Evolutionary conservation across 768 basidiomycete species (phyloP), one percentile per base, ranked within the genome.

Genomic region (Symmetrospora coprosmae): DNA sequence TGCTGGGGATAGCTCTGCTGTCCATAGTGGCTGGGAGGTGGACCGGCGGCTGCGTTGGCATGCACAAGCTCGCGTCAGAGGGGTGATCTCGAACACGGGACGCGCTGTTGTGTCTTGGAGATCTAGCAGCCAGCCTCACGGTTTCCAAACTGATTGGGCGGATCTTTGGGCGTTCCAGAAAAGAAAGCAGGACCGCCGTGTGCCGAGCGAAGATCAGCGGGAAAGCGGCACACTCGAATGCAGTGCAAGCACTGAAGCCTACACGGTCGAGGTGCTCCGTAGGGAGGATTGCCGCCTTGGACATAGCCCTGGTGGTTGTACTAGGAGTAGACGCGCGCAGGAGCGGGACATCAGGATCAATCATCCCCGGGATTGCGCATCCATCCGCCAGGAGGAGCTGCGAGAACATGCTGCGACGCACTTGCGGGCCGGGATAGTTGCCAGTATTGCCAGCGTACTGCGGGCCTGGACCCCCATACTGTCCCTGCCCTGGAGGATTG

Each of bases 281-380:
- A 53, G 13, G 51, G 51, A 25, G 51, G 51, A 27, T 38, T 53
- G 2, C 43, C 55, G 30, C 23, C 40, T 27, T 30, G 25, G n/a
- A 58, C 46, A 11, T 45, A 33, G 23, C 55, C 55, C 28, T 58
- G 37, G 28, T 58, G 55, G 30, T 58, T 58, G 31, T 58, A 58
- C 27, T 58, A 43, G 16, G 38, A n/a, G n/a, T n/a, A n/a, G n/a
- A n/a, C n/a, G n/a, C n/a, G n/a, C n/a, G n/a, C n/a, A n/a, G n/a
- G n/a, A n/a, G n/a, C n/a, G n/a, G n/a, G n/a, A n/a, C n/a, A n/a
- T n/a, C n/a, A n/a, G n/a, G n/a, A n/a, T n/a, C n/a, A n/a, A n/a
- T n/a, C n/a, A n/a, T n/a, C n/a, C n/a, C n/a, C n/a, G n/a, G n/a
- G n/a, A n/a, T n/a, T n/a, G n/a, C n/a, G n/a, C n/a, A n/a, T n/a